phyloP scores from a whole-genome alignment of 352 stramenopile species.

The Pythium phragmiticola region DNA sequence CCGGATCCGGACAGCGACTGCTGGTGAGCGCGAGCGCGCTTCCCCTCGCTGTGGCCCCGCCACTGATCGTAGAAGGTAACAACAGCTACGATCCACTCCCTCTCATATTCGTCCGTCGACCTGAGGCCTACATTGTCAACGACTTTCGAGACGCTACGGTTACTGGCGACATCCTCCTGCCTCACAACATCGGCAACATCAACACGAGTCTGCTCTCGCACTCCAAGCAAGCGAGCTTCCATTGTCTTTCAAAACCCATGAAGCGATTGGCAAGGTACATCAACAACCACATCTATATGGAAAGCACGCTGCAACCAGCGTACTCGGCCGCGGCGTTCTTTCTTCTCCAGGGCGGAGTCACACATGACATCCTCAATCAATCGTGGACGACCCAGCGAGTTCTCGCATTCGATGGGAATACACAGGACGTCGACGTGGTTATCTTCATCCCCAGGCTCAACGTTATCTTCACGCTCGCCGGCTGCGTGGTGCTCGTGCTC shows the following conservation, averaged over 20 bases:
- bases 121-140: too few relatives aligned
- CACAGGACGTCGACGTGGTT: background rate
- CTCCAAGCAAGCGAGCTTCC: too few relatives aligned
- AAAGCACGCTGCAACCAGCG: background rate
- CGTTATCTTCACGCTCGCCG: background rate
- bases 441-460: background rate
- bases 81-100: too few relatives aligned
- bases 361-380: background rate
- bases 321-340: conserved; percentile 5
- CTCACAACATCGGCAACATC: background rate
- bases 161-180: too few relatives aligned
- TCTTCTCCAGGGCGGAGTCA: conserved; percentile 1
- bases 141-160: too few relatives aligned
- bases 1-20: background rate
- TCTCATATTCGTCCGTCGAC: too few relatives aligned
- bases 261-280: background rate
- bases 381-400: background rate
- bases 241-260: background rate
- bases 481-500: background rate
- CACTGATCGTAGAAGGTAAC: background rate
- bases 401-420: background rate
- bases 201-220: background rate
- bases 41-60: background rate
- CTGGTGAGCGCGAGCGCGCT: background rate
- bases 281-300: conserved; percentile 11